These are phyloP conservation scores for Pseudozyma flocculosa DNA, from an alignment of 1,284 basidiomycete genomes.

Conservation along the genomic window DNA sequence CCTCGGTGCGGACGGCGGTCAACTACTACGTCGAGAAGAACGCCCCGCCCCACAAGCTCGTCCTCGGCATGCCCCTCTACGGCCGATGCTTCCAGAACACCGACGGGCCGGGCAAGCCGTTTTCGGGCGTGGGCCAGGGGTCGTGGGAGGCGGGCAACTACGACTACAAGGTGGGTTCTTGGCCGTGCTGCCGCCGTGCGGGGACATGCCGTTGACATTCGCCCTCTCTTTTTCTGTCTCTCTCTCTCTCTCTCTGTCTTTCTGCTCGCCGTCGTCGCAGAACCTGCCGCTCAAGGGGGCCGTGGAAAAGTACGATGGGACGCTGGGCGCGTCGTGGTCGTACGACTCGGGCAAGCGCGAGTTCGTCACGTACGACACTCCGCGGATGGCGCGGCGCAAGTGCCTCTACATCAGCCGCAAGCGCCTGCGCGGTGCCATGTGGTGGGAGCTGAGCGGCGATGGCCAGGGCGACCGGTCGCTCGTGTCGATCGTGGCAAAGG, in stretches of 20 bases:
- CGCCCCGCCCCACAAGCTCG: conserved; percentile 72
- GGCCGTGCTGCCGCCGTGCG: background rate
- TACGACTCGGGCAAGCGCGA: conserved; percentile 70
- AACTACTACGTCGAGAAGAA: conserved; percentile 69
- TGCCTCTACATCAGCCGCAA: conserved; percentile 72
- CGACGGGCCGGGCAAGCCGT: conserved; percentile 71
- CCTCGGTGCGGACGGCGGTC: conserved; percentile 70
- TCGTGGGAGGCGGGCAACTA: conserved; percentile 64
- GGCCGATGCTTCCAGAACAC: conserved; percentile 82
- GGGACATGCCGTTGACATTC: no score
- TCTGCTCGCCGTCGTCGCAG: background rate
- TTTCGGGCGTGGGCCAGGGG: conserved; percentile 74
- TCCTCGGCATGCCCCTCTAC: conserved; percentile 65
- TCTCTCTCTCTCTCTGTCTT: no score
- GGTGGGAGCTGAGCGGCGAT: conserved; percentile 59
- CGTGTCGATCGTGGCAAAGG: conserved; percentile 19
- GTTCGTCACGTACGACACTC: conserved; percentile 77
- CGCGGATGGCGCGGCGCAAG: conserved; percentile 70
- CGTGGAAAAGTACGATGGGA: conserved; percentile 68
- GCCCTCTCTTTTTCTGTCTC: no score
- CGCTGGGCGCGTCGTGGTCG: conserved; percentile 72
- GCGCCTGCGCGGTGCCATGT: conserved; percentile 77
- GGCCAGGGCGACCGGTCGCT: conserved; percentile 32
- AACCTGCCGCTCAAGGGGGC: conserved; percentile 71
- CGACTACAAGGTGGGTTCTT: conserved; percentile 66